Conservation (phyloP, 192 early-diverging fungal species). For the Gaertneriomyces semiglobifer region DNA sequence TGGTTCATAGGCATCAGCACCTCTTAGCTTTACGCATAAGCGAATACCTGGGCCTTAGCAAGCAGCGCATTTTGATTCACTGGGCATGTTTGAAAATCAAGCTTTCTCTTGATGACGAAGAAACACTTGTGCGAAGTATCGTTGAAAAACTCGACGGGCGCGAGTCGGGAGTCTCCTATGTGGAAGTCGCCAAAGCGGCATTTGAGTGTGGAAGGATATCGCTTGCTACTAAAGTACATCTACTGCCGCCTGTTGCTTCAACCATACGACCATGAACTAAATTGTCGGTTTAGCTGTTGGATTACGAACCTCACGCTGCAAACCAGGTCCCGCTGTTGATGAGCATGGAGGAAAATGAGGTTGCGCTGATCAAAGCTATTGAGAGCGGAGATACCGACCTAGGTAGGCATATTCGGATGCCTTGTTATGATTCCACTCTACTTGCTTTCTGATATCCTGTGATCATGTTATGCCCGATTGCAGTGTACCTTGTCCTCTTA, state of each 20-base stretch:
- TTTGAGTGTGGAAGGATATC: slow-evolving; percentile 75
- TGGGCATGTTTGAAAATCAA: slow-evolving; percentile 98
- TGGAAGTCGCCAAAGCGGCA: slow-evolving; percentile 90
- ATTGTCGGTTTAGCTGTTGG: slow-evolving; percentile 61
- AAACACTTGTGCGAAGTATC: slow-evolving; percentile 74
- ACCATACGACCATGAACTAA: not conserved
- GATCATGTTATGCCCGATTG: not conserved
- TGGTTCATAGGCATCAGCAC: slow-evolving; percentile 81
- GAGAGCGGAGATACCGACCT: slow-evolving; percentile 95
- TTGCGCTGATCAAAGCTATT: slow-evolving; percentile 85
- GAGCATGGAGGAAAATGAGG: slow-evolving; percentile 86
- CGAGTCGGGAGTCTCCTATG: slow-evolving; percentile 74
- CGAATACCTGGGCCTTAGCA: slow-evolving; percentile 74
- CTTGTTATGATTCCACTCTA: not conserved
- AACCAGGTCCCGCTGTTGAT: slow-evolving; percentile 93
- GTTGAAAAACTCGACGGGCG: slow-evolving; percentile 70
- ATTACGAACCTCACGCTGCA: slow-evolving; percentile 90
- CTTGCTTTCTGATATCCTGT: not conserved
- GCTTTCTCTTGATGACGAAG: slow-evolving; percentile 79
- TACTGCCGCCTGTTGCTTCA: not conserved
- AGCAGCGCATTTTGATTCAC: slow-evolving; percentile 81
- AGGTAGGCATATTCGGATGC: slow-evolving; percentile 38
- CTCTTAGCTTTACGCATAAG: slow-evolving; percentile 82
- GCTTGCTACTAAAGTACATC: slow-evolving; percentile 72
- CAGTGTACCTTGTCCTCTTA: slow-evolving; percentile 86